Evolutionary conservation across 306 rosid species (phyloP).

Genomic region (Cyamopsis tetragonoloba): DNA sequence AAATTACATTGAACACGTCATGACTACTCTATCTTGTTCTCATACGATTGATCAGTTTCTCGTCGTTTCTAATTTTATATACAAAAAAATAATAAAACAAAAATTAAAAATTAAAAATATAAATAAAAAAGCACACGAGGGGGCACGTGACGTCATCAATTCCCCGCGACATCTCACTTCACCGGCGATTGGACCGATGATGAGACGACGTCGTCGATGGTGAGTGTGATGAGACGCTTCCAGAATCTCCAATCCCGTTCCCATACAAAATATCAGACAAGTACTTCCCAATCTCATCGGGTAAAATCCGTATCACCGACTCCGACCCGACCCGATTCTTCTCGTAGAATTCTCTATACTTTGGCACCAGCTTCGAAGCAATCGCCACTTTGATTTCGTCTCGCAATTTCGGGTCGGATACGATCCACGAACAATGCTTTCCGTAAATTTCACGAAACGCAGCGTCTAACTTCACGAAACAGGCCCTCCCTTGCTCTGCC

Average conservation of each 20-base stretch:
- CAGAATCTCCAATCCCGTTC: constrained; percentile 35
- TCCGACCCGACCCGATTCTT: constrained; percentile 41
- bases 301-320: constrained; percentile 29
- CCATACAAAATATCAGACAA: constrained; percentile 59
- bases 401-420: constrained; percentile 48
- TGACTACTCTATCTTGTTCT: neutral
- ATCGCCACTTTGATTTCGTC: constrained; percentile 54
- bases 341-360: constrained; percentile 42
- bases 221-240: constrained; percentile 41
- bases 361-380: constrained; percentile 37
- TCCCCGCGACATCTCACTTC: neutral
- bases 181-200: constrained; percentile 21
- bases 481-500: constrained; percentile 37
- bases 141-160: neutral
- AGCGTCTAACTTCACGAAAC: constrained; percentile 37
- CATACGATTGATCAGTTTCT: neutral
- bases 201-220: constrained; percentile 23
- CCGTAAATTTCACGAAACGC: constrained; percentile 51
- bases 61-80: neutral
- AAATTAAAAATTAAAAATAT: neutral
- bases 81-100: neutral
- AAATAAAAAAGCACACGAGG: neutral
- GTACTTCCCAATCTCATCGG: constrained; percentile 53
- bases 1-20: too few relatives aligned
- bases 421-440: constrained; percentile 60